Evolutionary conservation across 495 filamentous ascomycete genomes (phyloP), one percentile per base, ranked within the genome.

Genomic region (Durotheca rogersii): DNA sequence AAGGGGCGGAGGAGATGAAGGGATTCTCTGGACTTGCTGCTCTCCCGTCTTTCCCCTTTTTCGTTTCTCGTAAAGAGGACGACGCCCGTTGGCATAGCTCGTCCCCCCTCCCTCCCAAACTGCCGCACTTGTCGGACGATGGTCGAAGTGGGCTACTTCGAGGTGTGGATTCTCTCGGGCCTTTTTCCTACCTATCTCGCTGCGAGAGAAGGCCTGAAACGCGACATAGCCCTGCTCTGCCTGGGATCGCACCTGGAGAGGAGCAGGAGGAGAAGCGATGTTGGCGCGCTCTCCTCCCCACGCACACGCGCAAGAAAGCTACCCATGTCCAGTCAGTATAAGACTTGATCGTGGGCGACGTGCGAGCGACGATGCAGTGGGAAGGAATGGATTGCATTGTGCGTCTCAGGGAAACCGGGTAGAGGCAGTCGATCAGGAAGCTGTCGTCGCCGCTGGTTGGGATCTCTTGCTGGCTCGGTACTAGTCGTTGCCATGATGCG

Each of bases 181-280:
- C 23, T 4, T 27, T 27, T 27, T 9, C 4, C 23, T 4, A 9
- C 9, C 9, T 9, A 27, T 27, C 23, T 27, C 23, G 23, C 23
- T 9, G 23, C 39, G 46, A 30, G 47, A 49, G 32, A 25, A 38
- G 45, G 50, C 49, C 45, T 59, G 56, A 59, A 59, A 59, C 56
- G 14, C 12, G 15, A 25, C 45, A 59, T 42, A 49, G 50, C 49
- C 56, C 56, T 56, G 43, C 7, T 18, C 15, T n/a, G n/a, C n/a
- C n/a, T n/a, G n/a, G n/a, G n/a, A n/a, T n/a, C n/a, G n/a, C n/a
- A n/a, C n/a, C n/a, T n/a, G n/a, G n/a, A n/a, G n/a, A n/a, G n/a
- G n/a, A n/a, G n/a, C n/a, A n/a, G n/a, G n/a, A n/a, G n/a, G n/a
- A n/a, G n/a, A n/a, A n/a, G n/a, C n/a, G n/a, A n/a, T n/a, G n/a